Conservation (phyloP, 352 stramenopile genomes). For the Phytophthora hybrid region DNA sequence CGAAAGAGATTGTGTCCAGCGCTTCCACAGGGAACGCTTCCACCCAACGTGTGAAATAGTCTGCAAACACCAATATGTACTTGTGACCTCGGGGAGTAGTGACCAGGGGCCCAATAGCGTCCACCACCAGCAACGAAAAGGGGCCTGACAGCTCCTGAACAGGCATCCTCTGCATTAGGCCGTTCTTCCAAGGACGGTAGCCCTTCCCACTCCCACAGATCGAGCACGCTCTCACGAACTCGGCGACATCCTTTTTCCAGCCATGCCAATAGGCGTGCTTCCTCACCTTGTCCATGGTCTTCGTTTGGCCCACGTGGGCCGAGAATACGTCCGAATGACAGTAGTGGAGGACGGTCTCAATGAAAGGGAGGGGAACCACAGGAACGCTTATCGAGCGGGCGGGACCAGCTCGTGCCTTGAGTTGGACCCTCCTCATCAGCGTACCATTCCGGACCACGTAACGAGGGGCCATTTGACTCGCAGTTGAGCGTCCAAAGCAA, state of each 20-base stretch:
- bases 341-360: constrained; percentile 17
- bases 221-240: neutral
- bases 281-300: constrained; percentile 8
- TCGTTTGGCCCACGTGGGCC: neutral
- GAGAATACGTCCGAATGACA: constrained; percentile 17
- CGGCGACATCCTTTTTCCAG: neutral
- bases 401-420: neutral
- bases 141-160: neutral
- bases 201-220: neutral
- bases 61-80: neutral
- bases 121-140: neutral
- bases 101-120: neutral
- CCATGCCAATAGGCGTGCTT: neutral
- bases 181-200: neutral
- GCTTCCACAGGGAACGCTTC: neutral
- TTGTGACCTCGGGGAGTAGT: neutral
- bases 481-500: neutral
- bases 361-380: neutral
- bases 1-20: no score
- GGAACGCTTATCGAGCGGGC: constrained; percentile 1
- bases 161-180: constrained; percentile 11
- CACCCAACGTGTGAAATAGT: neutral
- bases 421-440: constrained; percentile 2
- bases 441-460: neutral
- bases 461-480: neutral